Conservation (phyloP, 192 early-diverging fungal genomes). For the Coemansia sp. region DNA sequence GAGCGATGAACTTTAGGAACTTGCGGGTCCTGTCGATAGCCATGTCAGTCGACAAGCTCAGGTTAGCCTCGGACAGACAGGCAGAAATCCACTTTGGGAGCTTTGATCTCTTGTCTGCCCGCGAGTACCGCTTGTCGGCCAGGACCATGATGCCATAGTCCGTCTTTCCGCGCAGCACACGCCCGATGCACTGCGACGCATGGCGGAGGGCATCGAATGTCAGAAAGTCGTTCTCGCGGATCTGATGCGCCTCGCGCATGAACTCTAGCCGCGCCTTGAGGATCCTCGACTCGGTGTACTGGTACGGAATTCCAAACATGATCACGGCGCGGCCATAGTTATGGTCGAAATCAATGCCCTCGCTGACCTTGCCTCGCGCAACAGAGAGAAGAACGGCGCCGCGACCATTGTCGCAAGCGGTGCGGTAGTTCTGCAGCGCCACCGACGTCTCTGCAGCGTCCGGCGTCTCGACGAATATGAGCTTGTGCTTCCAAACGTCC, state of each 20-base stretch:
- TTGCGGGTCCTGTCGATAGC: conserved; percentile 86
- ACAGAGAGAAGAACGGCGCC: conserved; percentile 97
- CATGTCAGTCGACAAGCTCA: conserved; percentile 98
- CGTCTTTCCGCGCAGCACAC: conserved; percentile 95
- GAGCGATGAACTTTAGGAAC: conserved; percentile 95
- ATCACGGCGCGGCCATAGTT: conserved; percentile 99
- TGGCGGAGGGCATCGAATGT: conserved; percentile 99
- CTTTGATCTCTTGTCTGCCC: conserved; percentile 93
- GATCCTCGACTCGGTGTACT: conserved; percentile 96
- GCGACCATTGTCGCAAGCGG: conserved; percentile 95
- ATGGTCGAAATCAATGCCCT: conserved; percentile 99
- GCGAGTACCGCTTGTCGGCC: conserved; percentile 96
- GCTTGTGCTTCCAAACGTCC: conserved; percentile 93
- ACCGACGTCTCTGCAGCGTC: conserved; percentile 96
- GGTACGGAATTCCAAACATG: conserved; percentile 99
- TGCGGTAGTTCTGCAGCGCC: conserved; percentile 93
- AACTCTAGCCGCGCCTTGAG: conserved; percentile 96
- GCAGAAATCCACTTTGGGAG: conserved; percentile 96
- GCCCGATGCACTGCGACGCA: conserved; percentile 98
- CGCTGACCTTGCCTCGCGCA: conserved; percentile 98
- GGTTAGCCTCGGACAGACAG: conserved; percentile 83
- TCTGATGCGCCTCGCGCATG: conserved; percentile 87
- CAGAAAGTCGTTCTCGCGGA: conserved; percentile 98
- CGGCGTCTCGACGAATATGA: conserved; percentile 99
- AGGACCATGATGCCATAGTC: conserved; percentile 99